phyloP scores from a whole-genome alignment of 257 asterid genomes.

The Forsythia suspensa region DNA sequence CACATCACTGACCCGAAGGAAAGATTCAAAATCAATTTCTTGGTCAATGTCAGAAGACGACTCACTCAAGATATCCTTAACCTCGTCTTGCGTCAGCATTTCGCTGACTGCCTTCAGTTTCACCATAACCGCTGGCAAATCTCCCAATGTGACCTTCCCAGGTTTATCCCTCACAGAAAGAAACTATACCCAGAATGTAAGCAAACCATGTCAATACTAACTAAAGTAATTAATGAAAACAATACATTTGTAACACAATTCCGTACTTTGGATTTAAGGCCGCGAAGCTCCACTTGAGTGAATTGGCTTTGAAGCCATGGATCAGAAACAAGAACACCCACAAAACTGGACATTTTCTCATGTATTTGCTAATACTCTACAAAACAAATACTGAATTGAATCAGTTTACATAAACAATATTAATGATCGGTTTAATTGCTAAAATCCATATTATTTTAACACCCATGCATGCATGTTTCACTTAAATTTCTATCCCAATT shows the following conservation, averaged over 20 bases:
- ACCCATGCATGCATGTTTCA: conserved; percentile 11
- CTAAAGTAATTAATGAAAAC: not conserved
- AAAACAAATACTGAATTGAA: not conserved
- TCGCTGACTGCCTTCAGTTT: conserved; percentile 57
- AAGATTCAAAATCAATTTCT: conserved; percentile 75
- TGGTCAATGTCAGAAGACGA: conserved; percentile 46
- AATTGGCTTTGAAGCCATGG: conserved; percentile 84
- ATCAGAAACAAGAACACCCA: conserved; percentile 74
- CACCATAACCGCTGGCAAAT: conserved; percentile 66
- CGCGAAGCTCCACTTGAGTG: conserved; percentile 83
- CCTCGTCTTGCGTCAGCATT: conserved; percentile 47
- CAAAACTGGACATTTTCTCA: conserved; percentile 58
- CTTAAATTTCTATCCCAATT: not conserved
- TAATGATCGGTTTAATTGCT: not conserved
- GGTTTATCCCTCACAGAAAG: conserved; percentile 48
- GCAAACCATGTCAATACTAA: not conserved
- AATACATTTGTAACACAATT: no score
- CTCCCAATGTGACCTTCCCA: conserved; percentile 66
- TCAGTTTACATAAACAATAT: not conserved
- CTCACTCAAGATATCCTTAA: conserved; percentile 55
- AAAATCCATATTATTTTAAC: not conserved
- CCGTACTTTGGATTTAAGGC: conserved; percentile 62
- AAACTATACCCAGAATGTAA: conserved; percentile 38
- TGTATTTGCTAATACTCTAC: not conserved
- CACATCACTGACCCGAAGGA: conserved; percentile 57